Evolutionary conservation across 129 eudicot species (phyloP).

Genomic region (Cynara cardunculus): DNA sequence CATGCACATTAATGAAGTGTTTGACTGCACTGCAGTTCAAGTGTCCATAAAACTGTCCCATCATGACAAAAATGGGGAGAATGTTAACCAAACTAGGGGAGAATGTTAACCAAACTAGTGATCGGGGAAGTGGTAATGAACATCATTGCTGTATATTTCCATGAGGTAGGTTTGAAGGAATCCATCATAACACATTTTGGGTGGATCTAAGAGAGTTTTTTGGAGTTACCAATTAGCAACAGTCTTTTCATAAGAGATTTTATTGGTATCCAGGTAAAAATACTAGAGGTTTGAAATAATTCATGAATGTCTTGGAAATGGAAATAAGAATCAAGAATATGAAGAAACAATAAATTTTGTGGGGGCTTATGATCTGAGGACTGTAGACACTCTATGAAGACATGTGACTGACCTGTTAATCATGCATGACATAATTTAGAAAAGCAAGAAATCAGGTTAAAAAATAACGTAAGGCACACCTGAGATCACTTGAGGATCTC

Average conservation of each 20-base stretch:
- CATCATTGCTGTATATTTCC: neutral
- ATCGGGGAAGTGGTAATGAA: neutral
- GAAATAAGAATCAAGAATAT: neutral
- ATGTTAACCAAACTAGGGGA: neutral
- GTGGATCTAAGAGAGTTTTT: neutral
- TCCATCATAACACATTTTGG: neutral
- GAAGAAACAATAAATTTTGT: neutral
- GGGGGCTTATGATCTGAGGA: neutral
- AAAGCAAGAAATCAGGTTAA: neutral
- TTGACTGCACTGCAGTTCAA: neutral
- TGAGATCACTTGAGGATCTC: neutral
- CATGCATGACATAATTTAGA: neutral
- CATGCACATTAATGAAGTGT: neutral
- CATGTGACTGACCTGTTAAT: neutral
- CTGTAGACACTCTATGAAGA: neutral
- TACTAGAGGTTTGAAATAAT: neutral
- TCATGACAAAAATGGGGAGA: neutral
- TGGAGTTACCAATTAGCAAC: neutral
- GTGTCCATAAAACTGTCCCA: neutral
- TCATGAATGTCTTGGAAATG: neutral
- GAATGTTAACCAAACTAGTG: neutral
- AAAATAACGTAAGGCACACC: neutral
- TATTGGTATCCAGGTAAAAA: neutral
- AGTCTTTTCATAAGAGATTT: neutral
- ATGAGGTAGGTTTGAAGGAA: neutral